Base-by-base conservation (phyloP, 352 stramenopile genomes). In the Globisporangium paroecandrum region DNA sequence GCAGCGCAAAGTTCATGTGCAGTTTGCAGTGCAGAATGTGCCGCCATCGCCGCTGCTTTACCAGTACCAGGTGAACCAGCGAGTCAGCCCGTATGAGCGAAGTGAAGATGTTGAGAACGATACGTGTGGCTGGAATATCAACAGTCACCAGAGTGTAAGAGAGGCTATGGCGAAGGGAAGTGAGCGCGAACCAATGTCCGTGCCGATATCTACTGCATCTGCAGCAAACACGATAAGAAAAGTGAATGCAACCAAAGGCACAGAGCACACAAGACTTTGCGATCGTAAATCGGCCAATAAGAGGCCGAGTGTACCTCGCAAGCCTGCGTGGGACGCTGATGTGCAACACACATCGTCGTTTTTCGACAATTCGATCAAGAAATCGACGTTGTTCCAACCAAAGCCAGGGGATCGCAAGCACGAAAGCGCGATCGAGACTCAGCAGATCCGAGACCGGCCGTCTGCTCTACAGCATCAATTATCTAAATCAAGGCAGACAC, bases 301-400 rank as follows among this genome's bases (percentile, higher is more conserved):
- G 15, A 47, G 57, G 22, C 13, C 34, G 2, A 60, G 32, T 22
- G 57, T 41, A 15, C 65, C 24, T 0, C 57, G 69, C 46, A 77
- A 73, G 10, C 83, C 79, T 13, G 78, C 54, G 4, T 91, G 83
- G 83, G 74, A 91, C 29, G 62, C 60, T 5, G 67, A 88, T 24
- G 77, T 84, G 18, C 61, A 46, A 58, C 66, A 73, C 34, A 43
- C 54, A 3, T 29, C 65, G 13, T 70, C 64, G 12, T 38, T 89
- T 22, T 91, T 91, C 18, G 83, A 91, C 36, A 41, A 58, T 32
- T 77, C 77, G 1, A 71, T 92, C 15, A 87, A 81, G 58, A 89
- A 83, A 59, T 71, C 76, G 38, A 51, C 71, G 12, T 64, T 92
- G 12, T 92, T 90, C 53, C 76, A 83, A 56, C 64, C 82, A 5